These are phyloP conservation scores for Ceratocystis ficicola DNA, from an alignment of 2,329 filamentous ascomycete genomes.

Conservation along the genomic window DNA sequence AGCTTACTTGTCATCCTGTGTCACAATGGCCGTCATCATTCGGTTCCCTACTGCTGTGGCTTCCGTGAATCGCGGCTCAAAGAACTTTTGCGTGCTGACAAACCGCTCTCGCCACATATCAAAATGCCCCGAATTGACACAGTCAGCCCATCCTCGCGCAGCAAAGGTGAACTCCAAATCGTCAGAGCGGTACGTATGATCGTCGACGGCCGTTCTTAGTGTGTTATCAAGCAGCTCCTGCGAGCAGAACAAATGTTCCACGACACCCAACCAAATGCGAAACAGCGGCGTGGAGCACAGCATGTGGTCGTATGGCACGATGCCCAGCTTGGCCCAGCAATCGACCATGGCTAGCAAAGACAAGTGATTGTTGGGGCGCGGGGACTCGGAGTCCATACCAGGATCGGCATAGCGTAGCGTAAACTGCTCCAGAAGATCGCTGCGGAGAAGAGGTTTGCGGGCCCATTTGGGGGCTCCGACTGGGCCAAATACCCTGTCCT, in stretches of 20 bases:
- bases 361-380: conserved; percentile 85
- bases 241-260: conserved; percentile 87
- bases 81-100: conserved; percentile 79
- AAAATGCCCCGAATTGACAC: conserved; percentile 82
- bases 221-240: conserved; percentile 68
- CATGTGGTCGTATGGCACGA: conserved; percentile 98
- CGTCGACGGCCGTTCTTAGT: conserved; percentile 72
- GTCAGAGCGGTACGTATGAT: conserved; percentile 85
- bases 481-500: conserved; percentile 60
- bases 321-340: conserved; percentile 89
- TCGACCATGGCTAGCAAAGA: conserved; percentile 93
- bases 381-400: conserved; percentile 37
- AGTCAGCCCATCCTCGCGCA: conserved; percentile 88
- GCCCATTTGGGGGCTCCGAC: conserved; percentile 53
- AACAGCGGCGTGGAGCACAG: conserved; percentile 97
- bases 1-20: conserved; percentile 33
- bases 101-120: conserved; percentile 88
- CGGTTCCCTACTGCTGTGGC: conserved; percentile 81
- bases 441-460: conserved; percentile 59
- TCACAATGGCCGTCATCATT: conserved; percentile 92
- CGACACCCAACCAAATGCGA: conserved; percentile 91
- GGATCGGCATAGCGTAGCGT: conserved; percentile 51
- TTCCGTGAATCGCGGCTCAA: conserved; percentile 77
- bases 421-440: conserved; percentile 79
- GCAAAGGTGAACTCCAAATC: conserved; percentile 98